These are phyloP conservation scores for Cairneyella variabilis DNA, from an alignment of 495 filamentous ascomycete species.

Conservation along the genomic window DNA sequence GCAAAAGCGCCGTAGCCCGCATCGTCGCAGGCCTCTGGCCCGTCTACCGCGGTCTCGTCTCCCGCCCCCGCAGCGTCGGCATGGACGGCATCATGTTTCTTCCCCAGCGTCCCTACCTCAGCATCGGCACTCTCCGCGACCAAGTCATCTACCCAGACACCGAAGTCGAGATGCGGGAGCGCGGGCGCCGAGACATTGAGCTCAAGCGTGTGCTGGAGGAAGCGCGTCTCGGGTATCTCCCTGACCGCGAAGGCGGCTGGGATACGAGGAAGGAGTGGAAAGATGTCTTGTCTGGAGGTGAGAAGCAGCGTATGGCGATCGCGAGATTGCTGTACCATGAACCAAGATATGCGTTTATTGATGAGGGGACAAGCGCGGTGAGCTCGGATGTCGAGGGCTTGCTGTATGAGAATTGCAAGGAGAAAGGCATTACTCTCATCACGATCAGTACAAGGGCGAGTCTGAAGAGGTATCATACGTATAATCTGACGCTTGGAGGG, in stretches of 20 bases:
- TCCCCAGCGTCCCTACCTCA: slow-evolving; percentile 90
- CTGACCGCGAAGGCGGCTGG: slow-evolving; percentile 92
- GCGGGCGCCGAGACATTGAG: slow-evolving; percentile 67
- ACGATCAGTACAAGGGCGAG: slow-evolving; percentile 91
- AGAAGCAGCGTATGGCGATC: slow-evolving; percentile 93
- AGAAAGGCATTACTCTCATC: slow-evolving; percentile 87
- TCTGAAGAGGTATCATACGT: slow-evolving; percentile 92
- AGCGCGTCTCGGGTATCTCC: slow-evolving; percentile 82
- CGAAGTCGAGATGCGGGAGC: slow-evolving; percentile 87
- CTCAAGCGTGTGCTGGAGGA: slow-evolving; percentile 74
- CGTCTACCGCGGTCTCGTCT: slow-evolving; percentile 84
- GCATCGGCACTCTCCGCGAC: slow-evolving; percentile 90
- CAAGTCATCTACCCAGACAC: slow-evolving; percentile 98
- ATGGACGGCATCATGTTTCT: slow-evolving; percentile 97
- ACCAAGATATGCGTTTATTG: slow-evolving; percentile 87
- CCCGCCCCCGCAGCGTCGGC: slow-evolving; percentile 73
- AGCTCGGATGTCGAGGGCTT: slow-evolving; percentile 91
- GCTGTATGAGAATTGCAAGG: slow-evolving; percentile 88
- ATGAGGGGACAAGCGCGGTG: slow-evolving; percentile 94
- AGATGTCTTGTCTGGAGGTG: slow-evolving; percentile 92
- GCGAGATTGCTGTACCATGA: slow-evolving; percentile 92
- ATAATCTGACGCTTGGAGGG: slow-evolving; percentile 75
- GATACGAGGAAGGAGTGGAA: slow-evolving; percentile 98
- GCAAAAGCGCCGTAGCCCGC: slow-evolving; percentile 86
- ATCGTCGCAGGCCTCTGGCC: slow-evolving; percentile 95